Evolutionary conservation across 2,329 filamentous ascomycete genomes (phyloP).

Genomic region (Zymoseptoria ardabiliae): DNA sequence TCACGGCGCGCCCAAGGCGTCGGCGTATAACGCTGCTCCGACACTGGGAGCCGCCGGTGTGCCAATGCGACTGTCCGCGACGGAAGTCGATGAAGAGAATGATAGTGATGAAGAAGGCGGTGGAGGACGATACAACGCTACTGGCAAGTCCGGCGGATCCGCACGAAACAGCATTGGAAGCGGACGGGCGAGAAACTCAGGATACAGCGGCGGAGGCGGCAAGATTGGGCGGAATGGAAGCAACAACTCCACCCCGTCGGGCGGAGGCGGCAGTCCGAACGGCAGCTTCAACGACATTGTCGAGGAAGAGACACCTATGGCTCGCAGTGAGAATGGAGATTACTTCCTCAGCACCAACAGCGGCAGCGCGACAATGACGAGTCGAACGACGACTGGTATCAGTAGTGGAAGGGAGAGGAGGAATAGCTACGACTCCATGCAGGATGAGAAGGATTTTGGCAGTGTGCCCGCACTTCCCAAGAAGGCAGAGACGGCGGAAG

Average conservation of each 20-base stretch:
- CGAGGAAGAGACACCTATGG: slow-evolving; percentile 41
- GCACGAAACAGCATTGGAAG: slow-evolving; percentile 52
- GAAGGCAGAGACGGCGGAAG: slow-evolving; percentile 27
- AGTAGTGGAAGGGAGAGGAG: slow-evolving; percentile 20
- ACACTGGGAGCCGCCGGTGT: slow-evolving; percentile 73
- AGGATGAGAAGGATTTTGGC: slow-evolving; percentile 47
- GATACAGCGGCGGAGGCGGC: slow-evolving; percentile 7
- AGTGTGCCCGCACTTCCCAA: slow-evolving; percentile 45
- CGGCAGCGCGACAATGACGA: slow-evolving; percentile 6
- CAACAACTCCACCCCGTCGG: slow-evolving; percentile 47
- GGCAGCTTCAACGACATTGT: slow-evolving; percentile 35
- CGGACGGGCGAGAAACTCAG: slow-evolving; percentile 36
- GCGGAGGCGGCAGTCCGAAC: slow-evolving; percentile 32
- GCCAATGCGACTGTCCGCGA: slow-evolving; percentile 86
- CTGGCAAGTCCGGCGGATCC: slow-evolving; percentile 57
- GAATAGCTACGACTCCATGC: slow-evolving; percentile 36
- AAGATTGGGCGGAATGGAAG: slow-evolving; percentile 33
- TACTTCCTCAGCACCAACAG: slow-evolving; percentile 39
- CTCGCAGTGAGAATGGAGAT: slow-evolving; percentile 27
- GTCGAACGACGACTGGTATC: background rate
- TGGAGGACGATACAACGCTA: slow-evolving; percentile 51
- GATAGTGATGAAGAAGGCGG: slow-evolving; percentile 66
- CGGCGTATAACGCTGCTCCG: slow-evolving; percentile 65
- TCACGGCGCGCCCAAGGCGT: slow-evolving; percentile 70
- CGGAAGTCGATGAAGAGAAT: slow-evolving; percentile 75